phyloP scores from a whole-genome alignment of 192 early-diverging fungal species.

The Mortierella antarctica region DNA sequence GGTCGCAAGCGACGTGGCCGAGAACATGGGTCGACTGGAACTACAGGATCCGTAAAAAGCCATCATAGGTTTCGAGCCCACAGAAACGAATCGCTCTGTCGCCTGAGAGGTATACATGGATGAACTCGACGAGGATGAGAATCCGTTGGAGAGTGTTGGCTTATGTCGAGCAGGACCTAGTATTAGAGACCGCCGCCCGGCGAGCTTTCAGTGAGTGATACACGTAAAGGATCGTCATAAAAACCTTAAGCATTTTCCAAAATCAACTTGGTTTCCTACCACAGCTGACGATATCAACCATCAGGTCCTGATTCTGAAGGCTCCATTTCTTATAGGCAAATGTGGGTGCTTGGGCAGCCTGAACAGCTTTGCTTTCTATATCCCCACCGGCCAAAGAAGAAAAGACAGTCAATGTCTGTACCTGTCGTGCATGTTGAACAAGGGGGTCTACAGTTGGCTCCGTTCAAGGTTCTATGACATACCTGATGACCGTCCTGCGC shows the following conservation, averaged over 20 bases:
- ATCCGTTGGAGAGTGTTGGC: slow-evolving; percentile 42
- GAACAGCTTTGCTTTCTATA: slow-evolving; percentile 18
- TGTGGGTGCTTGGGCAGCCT: slow-evolving; percentile 41
- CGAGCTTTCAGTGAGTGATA: not conserved
- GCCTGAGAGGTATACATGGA: slow-evolving; percentile 53
- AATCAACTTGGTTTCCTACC: slow-evolving; percentile 24
- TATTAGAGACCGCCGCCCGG: not conserved
- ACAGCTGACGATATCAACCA: slow-evolving; percentile 59
- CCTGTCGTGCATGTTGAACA: not conserved
- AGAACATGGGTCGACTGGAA: slow-evolving; percentile 59
- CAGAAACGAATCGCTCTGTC: slow-evolving; percentile 65
- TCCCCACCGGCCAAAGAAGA: no score
- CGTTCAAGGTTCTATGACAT: not conserved
- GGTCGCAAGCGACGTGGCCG: slow-evolving; percentile 61
- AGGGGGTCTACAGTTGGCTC: no score
- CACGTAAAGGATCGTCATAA: not conserved
- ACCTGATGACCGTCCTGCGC: slow-evolving; percentile 36
- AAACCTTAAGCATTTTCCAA: not conserved
- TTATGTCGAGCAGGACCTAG: slow-evolving; percentile 48
- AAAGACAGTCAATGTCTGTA: not conserved
- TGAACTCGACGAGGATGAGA: slow-evolving; percentile 49
- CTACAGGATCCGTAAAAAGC: slow-evolving; percentile 63
- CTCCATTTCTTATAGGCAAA: slow-evolving; percentile 68
- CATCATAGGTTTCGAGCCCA: slow-evolving; percentile 69
- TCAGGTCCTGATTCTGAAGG: slow-evolving; percentile 55